These are phyloP conservation scores for Colletotrichum eleusines DNA, from an alignment of 2,329 filamentous ascomycete genomes.

Conservation along the genomic window DNA sequence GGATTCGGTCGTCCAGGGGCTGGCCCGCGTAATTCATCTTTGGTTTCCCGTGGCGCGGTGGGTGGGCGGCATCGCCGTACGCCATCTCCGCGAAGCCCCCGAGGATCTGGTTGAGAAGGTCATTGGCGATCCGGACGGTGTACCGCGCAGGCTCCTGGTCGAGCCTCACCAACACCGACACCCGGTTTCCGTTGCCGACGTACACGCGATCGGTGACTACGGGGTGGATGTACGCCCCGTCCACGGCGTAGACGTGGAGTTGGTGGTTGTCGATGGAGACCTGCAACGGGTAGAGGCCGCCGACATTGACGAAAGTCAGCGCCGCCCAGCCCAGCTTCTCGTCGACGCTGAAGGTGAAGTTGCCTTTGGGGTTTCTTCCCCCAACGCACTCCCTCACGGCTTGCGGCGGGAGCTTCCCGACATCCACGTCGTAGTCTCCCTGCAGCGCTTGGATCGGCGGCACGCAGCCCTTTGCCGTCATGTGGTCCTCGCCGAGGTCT, in stretches of 20 bases:
- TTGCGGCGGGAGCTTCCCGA: background rate
- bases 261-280: slow-evolving; percentile 58
- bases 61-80: background rate
- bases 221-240: slow-evolving; percentile 57
- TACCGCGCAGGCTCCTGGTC: slow-evolving; percentile 53
- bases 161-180: slow-evolving; percentile 56
- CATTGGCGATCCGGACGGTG: slow-evolving; percentile 48
- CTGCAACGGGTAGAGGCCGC: slow-evolving; percentile 30
- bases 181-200: slow-evolving; percentile 54
- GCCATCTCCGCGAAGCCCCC: slow-evolving; percentile 16
- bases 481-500: slow-evolving; percentile 21
- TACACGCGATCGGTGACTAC: slow-evolving; percentile 30
- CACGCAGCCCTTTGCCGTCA: slow-evolving; percentile 20
- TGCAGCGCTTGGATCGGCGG: slow-evolving; percentile 15
- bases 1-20: background rate
- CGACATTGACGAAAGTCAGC: background rate
- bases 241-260: slow-evolving; percentile 57
- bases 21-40: slow-evolving; percentile 26
- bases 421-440: slow-evolving; percentile 10
- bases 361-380: background rate
- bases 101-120: slow-evolving; percentile 18
- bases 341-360: slow-evolving; percentile 15
- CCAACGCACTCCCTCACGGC: slow-evolving; percentile 4
- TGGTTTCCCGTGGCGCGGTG: background rate
- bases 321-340: background rate